Conservation (phyloP, 2,329 filamentous ascomycete species). For the Tolypocladium tundrense region DNA sequence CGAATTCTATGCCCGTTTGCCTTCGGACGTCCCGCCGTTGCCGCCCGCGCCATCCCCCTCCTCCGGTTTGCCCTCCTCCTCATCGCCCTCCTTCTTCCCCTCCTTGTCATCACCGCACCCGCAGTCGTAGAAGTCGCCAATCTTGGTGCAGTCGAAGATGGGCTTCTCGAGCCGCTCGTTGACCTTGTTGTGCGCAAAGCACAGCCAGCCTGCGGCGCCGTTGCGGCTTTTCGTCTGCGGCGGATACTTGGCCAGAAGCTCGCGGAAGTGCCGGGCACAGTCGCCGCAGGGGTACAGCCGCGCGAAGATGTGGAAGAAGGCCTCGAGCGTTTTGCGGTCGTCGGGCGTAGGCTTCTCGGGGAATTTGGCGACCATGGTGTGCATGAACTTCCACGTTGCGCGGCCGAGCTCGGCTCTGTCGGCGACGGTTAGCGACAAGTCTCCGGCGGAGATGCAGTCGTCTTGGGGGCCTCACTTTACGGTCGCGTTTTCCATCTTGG, state of each 20-base stretch:
- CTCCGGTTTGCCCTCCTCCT: slow-evolving; percentile 1
- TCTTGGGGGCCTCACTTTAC: slow-evolving; percentile 45
- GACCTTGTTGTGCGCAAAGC: slow-evolving; percentile 57
- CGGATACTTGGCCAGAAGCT: slow-evolving; percentile 50
- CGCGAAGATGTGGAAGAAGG: slow-evolving; percentile 56
- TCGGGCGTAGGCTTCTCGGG: slow-evolving; percentile 54
- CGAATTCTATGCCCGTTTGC: not conserved
- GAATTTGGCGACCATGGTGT: slow-evolving; percentile 62
- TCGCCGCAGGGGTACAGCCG: slow-evolving; percentile 63
- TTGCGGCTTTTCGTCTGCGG: slow-evolving; percentile 55
- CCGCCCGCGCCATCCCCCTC: not conserved
- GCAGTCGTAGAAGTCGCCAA: slow-evolving; percentile 63
- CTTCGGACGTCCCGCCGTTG: not conserved
- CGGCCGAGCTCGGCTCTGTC: slow-evolving; percentile 53
- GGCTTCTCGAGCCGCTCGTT: slow-evolving; percentile 54
- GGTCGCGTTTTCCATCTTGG: slow-evolving; percentile 75
- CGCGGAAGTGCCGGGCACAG: slow-evolving; percentile 57
- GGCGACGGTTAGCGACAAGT: not conserved
- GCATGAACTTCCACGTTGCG: slow-evolving; percentile 59
- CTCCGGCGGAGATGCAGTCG: not conserved
- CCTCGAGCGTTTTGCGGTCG: slow-evolving; percentile 51
- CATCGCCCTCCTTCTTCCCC: slow-evolving; percentile 16
- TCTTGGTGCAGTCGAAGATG: slow-evolving; percentile 54
- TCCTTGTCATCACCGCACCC: slow-evolving; percentile 54
- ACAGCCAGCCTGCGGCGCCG: slow-evolving; percentile 57